phyloP scores from a whole-genome alignment of 1,139 yeast genomes.

The Blastobotrys apis region DNA sequence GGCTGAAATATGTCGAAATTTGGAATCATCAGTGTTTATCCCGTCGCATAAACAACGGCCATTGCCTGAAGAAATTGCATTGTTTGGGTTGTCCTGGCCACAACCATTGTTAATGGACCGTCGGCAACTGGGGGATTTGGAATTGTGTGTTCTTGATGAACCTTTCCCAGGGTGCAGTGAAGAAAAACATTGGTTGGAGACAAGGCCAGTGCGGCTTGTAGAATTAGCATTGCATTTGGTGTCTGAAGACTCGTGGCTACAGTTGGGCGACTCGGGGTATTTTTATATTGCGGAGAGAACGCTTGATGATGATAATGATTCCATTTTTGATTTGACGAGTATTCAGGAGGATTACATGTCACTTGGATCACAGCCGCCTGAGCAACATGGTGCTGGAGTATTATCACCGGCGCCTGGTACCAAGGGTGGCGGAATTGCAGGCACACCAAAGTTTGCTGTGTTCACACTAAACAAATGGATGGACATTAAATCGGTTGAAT shows the following conservation, averaged over 20 bases:
- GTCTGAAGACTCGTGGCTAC: slow-evolving; percentile 3
- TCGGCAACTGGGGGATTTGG: slow-evolving; percentile 8
- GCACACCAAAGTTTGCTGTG: neutral
- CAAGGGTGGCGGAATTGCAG: neutral
- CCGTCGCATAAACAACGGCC: slow-evolving; percentile 14
- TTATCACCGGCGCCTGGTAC: neutral
- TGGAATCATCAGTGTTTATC: neutral
- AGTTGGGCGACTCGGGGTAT: slow-evolving; percentile 4
- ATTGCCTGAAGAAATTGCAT: slow-evolving; percentile 14
- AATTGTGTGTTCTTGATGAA: slow-evolving; percentile 7
- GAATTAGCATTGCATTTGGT: slow-evolving; percentile 9
- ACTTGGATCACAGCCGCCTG: neutral
- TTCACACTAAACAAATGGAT: neutral
- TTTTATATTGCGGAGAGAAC: neutral
- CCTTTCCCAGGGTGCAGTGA: slow-evolving; percentile 12
- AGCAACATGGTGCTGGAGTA: neutral
- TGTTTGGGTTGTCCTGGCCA: slow-evolving; percentile 15
- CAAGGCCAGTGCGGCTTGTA: slow-evolving; percentile 11
- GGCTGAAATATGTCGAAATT: neutral
- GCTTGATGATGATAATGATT: neutral
- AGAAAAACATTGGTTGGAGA: neutral
- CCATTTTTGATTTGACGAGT: neutral
- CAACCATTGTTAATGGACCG: neutral
- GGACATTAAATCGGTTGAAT: neutral
- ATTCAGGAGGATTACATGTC: neutral